A percentile compares a stretch with the other conserved stretches of the same genome.
Conservation (phyloP, 805 yeast genomes). For the Cyberlindnera mississippiensis region DNA sequence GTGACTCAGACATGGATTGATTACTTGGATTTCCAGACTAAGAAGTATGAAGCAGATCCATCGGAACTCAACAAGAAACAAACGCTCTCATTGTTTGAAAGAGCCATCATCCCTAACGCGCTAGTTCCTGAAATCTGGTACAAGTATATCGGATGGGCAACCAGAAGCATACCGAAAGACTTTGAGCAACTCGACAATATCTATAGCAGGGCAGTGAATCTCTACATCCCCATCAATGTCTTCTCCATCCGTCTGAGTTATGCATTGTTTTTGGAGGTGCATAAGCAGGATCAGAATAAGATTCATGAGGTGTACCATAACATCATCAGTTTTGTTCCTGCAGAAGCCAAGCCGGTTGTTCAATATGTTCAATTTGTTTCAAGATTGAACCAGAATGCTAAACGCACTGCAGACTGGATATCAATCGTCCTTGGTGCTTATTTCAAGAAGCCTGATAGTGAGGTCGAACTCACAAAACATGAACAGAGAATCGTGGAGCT, state of each 20-base stretch:
- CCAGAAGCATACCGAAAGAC: slow-evolving; percentile 27
- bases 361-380: slow-evolving; percentile 23
- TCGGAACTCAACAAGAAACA: slow-evolving; percentile 19
- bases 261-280: slow-evolving; percentile 20
- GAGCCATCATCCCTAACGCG: slow-evolving; percentile 71
- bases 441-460: slow-evolving; percentile 5
- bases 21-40: slow-evolving; percentile 56
- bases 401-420: slow-evolving; percentile 15
- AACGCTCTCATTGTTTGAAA: slow-evolving; percentile 54
- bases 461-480: slow-evolving; percentile 14
- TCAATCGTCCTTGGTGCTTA: neutral
- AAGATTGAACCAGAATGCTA: slow-evolving; percentile 19
- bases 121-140: slow-evolving; percentile 62
- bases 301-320: slow-evolving; percentile 23
- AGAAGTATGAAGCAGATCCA: slow-evolving; percentile 25
- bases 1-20: slow-evolving; percentile 53
- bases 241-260: slow-evolving; percentile 21
- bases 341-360: slow-evolving; percentile 18
- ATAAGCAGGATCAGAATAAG: slow-evolving; percentile 10
- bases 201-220: slow-evolving; percentile 49
- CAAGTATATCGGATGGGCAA: slow-evolving; percentile 54
- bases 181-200: slow-evolving; percentile 35
- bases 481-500: slow-evolving; percentile 28
- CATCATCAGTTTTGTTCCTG: slow-evolving; percentile 10
- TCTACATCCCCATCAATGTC: slow-evolving; percentile 31